These are phyloP conservation scores for Crithidia brevicula DNA, from an alignment of 208 protist genomes.

Conservation along the genomic window DNA sequence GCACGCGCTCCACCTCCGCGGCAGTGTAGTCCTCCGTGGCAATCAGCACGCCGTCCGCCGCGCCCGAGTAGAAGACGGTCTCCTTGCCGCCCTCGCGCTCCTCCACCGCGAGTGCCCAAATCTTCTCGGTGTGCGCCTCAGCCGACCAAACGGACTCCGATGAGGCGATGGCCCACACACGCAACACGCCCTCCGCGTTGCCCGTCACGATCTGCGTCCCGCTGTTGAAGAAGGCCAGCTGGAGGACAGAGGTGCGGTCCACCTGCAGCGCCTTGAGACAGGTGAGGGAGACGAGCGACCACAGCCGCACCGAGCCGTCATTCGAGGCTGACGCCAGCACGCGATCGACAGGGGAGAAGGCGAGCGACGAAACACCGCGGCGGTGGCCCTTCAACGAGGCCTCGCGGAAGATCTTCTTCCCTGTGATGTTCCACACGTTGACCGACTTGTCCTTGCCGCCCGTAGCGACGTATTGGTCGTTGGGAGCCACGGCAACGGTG, in stretches of 20 bases:
- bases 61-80: constrained; percentile 79
- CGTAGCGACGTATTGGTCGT: constrained; percentile 91
- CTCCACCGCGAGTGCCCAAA: constrained; percentile 80
- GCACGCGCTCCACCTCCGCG: constrained; percentile 77
- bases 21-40: constrained; percentile 92
- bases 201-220: constrained; percentile 87
- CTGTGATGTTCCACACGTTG: constrained; percentile 79
- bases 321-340: constrained; percentile 87
- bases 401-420: constrained; percentile 84
- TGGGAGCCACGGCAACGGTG: constrained; percentile 77
- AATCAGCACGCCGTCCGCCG: constrained; percentile 85
- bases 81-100: constrained; percentile 31
- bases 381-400: constrained; percentile 84
- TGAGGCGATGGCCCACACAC: constrained; percentile 88
- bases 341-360: constrained; percentile 85
- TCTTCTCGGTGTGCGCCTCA: constrained; percentile 83
- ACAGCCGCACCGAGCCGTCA: constrained; percentile 88
- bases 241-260: constrained; percentile 78
- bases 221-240: constrained; percentile 87
- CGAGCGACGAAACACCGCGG: constrained; percentile 72
- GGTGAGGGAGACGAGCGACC: constrained; percentile 82
- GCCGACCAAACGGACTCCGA: constrained; percentile 82
- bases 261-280: constrained; percentile 88
- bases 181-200: constrained; percentile 89
- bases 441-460: constrained; percentile 90